Base-by-base conservation (phyloP, 495 filamentous ascomycete species). In the Tuber microsphaerosporum region DNA sequence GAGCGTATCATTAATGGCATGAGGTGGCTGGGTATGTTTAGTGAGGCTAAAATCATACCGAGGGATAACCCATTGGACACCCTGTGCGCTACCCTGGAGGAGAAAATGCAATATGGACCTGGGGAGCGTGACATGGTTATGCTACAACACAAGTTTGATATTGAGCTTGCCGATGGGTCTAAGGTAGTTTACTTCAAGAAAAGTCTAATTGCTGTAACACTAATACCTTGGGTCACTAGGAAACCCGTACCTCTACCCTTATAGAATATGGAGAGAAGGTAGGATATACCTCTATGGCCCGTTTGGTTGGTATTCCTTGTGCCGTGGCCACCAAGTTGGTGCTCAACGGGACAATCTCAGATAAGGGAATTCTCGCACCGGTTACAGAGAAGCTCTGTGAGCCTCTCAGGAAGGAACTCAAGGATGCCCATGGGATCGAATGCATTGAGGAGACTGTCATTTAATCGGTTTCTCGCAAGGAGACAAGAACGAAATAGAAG, bases 111-210 rank as follows among this genome's bases (percentile, higher is more conserved):
- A 83, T 97, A 90, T 83, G 92, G 87, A 79, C 87, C 90, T 74
- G 90, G 88, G 51, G 95, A 97, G 89, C 90, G 94, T 56, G 93
- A 96, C 82, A 85, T 97, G 71, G 89, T 90, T 73, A 92, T 95
- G 88, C 89, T 97, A 56, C 93, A 96, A 86, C 95, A 99, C 88
- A 93, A 91, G 84, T 97, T 97, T 83, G 91, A 91, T 83, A 92
- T 97, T 81, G 92, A 97, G 87, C 84, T 91, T 82, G 89, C 89
- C 83, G 92, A 97, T 81, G 91, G 91, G 76, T 86, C 83, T 74
- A 85, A 56, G 80, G 83, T 84, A 69, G 68, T 74, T 39, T 51
- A 65, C 10, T 31, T 6, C n/a, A 34, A 39, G 41, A 43, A 6
- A 45, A 17, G 17, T 1, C 10, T 69, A 41, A 0, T 22, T 56